Conservation (phyloP, 1,139 yeast genomes). For the Taphrina populina region DNA sequence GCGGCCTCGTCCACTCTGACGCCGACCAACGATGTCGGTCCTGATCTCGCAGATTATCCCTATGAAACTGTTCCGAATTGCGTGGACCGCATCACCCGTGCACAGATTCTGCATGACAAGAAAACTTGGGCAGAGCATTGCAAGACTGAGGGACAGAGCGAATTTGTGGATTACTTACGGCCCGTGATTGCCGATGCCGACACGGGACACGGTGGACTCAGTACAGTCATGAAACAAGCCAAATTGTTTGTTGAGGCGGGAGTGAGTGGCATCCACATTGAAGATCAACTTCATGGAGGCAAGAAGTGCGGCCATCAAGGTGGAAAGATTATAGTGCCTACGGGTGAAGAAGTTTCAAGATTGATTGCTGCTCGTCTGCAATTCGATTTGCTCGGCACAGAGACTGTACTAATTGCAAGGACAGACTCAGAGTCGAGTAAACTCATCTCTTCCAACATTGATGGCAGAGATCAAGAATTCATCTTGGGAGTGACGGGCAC, state of each 20-base stretch:
- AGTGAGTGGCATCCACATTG: slow-evolving; percentile 64
- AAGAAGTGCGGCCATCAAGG: slow-evolving; percentile 66
- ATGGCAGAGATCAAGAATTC: slow-evolving; percentile 57
- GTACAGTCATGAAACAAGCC: slow-evolving; percentile 63
- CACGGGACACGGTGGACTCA: slow-evolving; percentile 68
- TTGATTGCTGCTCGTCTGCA: slow-evolving; percentile 61
- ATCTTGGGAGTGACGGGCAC: slow-evolving; percentile 53
- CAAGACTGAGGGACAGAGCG: slow-evolving; percentile 46
- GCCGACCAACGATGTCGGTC: slow-evolving; percentile 60
- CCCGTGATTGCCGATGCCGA: slow-evolving; percentile 69
- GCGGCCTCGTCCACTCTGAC: slow-evolving; percentile 57
- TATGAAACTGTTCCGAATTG: slow-evolving; percentile 67
- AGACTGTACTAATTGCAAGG: slow-evolving; percentile 60
- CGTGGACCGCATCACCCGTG: slow-evolving; percentile 59
- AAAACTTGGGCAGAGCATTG: slow-evolving; percentile 49
- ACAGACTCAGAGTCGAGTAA: slow-evolving; percentile 62
- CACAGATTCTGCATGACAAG: slow-evolving; percentile 59
- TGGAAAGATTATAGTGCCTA: slow-evolving; percentile 64
- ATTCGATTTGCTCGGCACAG: slow-evolving; percentile 64
- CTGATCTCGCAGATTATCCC: slow-evolving; percentile 65
- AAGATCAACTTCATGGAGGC: slow-evolving; percentile 65
- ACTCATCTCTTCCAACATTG: slow-evolving; percentile 56
- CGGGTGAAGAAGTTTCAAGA: slow-evolving; percentile 58
- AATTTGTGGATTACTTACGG: slow-evolving; percentile 50
- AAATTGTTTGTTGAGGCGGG: slow-evolving; percentile 65